phyloP scores from a whole-genome alignment of 1,139 yeast genomes.

The Blastobotrys indianensis region DNA sequence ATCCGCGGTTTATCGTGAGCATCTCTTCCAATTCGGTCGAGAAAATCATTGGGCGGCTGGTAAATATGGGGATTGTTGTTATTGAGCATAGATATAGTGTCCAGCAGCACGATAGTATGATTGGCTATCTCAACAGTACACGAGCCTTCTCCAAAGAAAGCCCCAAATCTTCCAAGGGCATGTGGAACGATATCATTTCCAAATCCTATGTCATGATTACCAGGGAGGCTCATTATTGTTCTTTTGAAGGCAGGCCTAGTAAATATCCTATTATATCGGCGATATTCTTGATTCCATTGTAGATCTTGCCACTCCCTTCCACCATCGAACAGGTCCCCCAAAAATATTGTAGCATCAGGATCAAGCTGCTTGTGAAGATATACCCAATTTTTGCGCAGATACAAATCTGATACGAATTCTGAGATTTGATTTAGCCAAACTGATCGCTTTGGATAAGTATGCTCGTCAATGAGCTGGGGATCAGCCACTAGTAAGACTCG shows the following conservation, averaged over 20 bases:
- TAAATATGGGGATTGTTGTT: conserved; percentile 39
- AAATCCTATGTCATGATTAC: conserved; percentile 95
- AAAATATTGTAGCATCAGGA: conserved; percentile 71
- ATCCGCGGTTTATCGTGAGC: conserved; percentile 52
- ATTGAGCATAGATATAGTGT: conserved; percentile 73
- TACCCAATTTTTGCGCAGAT: conserved; percentile 71
- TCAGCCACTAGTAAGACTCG: conserved; percentile 77
- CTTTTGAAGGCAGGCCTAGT: conserved; percentile 42
- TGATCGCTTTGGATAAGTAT: conserved; percentile 47
- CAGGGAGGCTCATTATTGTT: conserved; percentile 60
- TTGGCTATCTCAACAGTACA: conserved; percentile 59
- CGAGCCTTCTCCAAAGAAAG: conserved; percentile 66
- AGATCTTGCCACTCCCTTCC: conserved; percentile 80
- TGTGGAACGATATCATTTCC: conserved; percentile 56
- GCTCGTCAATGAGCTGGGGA: conserved; percentile 83
- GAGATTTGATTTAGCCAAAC: conserved; percentile 31
- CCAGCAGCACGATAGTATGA: conserved; percentile 70
- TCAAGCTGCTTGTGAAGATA: conserved; percentile 52
- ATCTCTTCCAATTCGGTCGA: conserved; percentile 31
- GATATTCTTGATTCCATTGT: conserved; percentile 67
- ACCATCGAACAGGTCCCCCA: conserved; percentile 93
- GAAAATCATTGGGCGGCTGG: conserved; percentile 39
- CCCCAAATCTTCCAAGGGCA: conserved; percentile 56
- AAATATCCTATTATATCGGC: conserved; percentile 62
- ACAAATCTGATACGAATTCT: conserved; percentile 56